phyloP scores from a whole-genome alignment of 208 protist species.

The Leishmania gerbilli region DNA sequence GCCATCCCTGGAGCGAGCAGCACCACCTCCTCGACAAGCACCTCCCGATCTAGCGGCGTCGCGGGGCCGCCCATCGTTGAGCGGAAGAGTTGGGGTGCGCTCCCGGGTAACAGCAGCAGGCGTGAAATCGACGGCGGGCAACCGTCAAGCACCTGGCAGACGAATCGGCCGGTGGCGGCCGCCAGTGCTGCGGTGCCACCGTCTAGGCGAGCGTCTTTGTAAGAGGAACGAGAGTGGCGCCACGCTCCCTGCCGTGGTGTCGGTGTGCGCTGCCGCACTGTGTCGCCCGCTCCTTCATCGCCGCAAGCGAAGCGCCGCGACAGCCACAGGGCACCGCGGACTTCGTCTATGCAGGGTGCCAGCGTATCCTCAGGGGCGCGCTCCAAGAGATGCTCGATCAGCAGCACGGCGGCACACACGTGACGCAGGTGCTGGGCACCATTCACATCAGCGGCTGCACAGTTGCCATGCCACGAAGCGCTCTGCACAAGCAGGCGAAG shows the following conservation, averaged over 20 bases:
- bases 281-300: too few relatives aligned
- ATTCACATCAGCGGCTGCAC: not conserved
- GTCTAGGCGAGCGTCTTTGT: not conserved
- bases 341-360: not conserved
- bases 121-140: conserved; percentile 8
- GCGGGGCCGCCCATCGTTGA: not conserved
- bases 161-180: conserved; percentile 2
- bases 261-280: not conserved
- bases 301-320: not conserved
- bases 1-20: not conserved
- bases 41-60: not conserved
- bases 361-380: not conserved
- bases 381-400: not conserved
- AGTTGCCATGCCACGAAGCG: not conserved
- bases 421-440: not conserved
- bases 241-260: not conserved
- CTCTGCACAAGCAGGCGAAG: conserved; percentile 10
- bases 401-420: conserved; percentile 6
- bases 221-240: not conserved
- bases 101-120: not conserved
- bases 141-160: conserved; percentile 11
- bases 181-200: not conserved
- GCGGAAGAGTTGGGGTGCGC: not conserved
- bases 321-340: not conserved
- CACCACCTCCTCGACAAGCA: not conserved